phyloP scores from a whole-genome alignment of 768 basidiomycete species.

The Tricholoma terreum region DNA sequence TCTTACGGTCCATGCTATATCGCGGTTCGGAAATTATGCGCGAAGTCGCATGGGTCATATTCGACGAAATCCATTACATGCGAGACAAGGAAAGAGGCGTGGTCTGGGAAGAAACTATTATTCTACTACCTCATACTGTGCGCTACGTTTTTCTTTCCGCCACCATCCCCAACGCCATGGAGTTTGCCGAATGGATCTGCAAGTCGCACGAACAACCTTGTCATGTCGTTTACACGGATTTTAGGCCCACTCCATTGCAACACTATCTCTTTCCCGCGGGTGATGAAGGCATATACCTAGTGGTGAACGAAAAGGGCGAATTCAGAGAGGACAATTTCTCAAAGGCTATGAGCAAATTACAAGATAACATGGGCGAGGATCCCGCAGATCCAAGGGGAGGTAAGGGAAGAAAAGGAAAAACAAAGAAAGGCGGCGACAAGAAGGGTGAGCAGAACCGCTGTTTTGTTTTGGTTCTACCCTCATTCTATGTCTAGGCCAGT shows the following conservation, averaged over 20 bases:
- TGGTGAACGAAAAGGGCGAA: slow-evolving; percentile 98
- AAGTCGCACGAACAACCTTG: slow-evolving; percentile 97
- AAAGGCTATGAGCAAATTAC: slow-evolving; percentile 94
- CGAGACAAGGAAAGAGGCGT: slow-evolving; percentile 98
- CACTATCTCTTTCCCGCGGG: slow-evolving; percentile 98
- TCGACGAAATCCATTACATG: slow-evolving; percentile 99
- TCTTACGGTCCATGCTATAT: slow-evolving; percentile 97
- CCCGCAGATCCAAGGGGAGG: slow-evolving; percentile 85
- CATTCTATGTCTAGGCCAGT: slow-evolving; percentile 51
- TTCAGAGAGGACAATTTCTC: slow-evolving; percentile 97
- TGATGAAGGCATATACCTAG: slow-evolving; percentile 94
- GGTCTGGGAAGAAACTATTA: slow-evolving; percentile 99
- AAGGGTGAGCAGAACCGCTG: slow-evolving; percentile 60
- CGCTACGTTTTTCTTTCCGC: slow-evolving; percentile 99
- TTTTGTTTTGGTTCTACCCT: background rate
- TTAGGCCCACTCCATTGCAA: slow-evolving; percentile 95
- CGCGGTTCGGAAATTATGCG: slow-evolving; percentile 99
- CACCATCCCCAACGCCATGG: slow-evolving; percentile 99
- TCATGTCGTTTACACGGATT: slow-evolving; percentile 99
- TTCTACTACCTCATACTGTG: slow-evolving; percentile 92
- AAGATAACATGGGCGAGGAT: slow-evolving; percentile 83
- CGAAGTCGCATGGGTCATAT: slow-evolving; percentile 99
- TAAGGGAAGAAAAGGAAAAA: slow-evolving; percentile 88
- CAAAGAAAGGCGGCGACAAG: slow-evolving; percentile 88
- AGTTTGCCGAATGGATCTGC: slow-evolving; percentile 99